Percentiles rank a stretch among this genome's conserved stretches.
Conservation (phyloP, 768 basidiomycete genomes). For the Agrocybe praecox region DNA sequence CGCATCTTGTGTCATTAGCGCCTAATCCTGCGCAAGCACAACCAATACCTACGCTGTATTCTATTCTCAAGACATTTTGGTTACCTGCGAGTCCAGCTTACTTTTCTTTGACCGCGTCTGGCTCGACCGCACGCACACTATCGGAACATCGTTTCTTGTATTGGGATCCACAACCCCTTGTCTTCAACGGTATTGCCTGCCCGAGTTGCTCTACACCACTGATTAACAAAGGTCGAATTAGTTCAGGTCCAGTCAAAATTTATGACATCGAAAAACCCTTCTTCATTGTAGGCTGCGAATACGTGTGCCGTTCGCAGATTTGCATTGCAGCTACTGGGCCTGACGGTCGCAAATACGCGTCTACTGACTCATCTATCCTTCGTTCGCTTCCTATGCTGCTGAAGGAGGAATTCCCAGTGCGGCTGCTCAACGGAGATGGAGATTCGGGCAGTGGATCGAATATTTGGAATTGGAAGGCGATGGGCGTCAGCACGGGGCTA, state of each 20-base stretch:
- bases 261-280: constrained; percentile 82
- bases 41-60: constrained; percentile 71
- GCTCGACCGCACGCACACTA: constrained; percentile 65
- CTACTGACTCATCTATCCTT: constrained; percentile 72
- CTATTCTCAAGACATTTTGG: constrained; percentile 83
- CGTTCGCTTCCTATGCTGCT: constrained; percentile 68
- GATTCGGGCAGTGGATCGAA: constrained; percentile 60
- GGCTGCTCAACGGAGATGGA: constrained; percentile 54
- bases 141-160: constrained; percentile 82
- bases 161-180: constrained; percentile 83
- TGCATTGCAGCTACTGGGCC: constrained; percentile 44
- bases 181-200: constrained; percentile 82
- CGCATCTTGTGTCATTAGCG: constrained; percentile 68
- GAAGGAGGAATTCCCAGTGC: constrained; percentile 75
- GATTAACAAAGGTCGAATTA: constrained; percentile 70
- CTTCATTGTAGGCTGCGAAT: constrained; percentile 86
- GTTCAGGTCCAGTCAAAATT: constrained; percentile 73
- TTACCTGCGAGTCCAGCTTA: constrained; percentile 78
- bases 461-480: constrained; percentile 78
- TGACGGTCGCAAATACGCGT: constrained; percentile 69
- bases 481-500: constrained; percentile 69
- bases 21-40: constrained; percentile 49
- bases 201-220: constrained; percentile 65
- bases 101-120: constrained; percentile 74
- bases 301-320: constrained; percentile 56